Percentiles rank a stretch among this genome's conserved stretches.
Conservation (phyloP, 2,329 filamentous ascomycete species). For the Cladosporium colombiae region DNA sequence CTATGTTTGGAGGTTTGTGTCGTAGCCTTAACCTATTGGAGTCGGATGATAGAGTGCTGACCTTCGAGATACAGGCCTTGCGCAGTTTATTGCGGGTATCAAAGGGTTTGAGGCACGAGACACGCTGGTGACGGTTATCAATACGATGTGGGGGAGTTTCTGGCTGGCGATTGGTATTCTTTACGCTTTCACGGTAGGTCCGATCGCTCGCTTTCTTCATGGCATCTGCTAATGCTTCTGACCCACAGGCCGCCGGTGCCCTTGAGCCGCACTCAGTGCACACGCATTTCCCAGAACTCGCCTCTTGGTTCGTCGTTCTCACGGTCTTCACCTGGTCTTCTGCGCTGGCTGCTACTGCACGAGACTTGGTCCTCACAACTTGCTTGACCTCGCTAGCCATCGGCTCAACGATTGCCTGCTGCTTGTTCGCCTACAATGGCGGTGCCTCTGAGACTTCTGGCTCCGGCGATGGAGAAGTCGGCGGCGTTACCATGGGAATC, state of each 20-base stretch:
- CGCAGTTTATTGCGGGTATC: constrained; percentile 35
- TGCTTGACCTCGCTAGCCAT: constrained; percentile 26
- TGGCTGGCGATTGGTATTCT: constrained; percentile 29
- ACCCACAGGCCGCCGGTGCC: constrained; percentile 14
- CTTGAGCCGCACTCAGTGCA: constrained; percentile 22
- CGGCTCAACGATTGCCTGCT: constrained; percentile 28
- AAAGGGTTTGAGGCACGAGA: constrained; percentile 29
- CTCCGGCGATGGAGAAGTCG: constrained; percentile 24
- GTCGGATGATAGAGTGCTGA: neutral
- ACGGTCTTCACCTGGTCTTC: constrained; percentile 27
- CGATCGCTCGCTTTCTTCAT: neutral
- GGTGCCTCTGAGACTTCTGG: constrained; percentile 21
- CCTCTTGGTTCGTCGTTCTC: constrained; percentile 28
- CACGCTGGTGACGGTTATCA: constrained; percentile 29
- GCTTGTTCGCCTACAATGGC: constrained; percentile 26
- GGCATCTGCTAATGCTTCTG: neutral
- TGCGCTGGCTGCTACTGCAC: constrained; percentile 24
- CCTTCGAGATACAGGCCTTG: constrained; percentile 22
- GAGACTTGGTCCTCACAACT: constrained; percentile 25
- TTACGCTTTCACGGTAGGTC: constrained; percentile 21
- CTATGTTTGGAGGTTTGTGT: constrained; percentile 26
- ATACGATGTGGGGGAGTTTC: constrained; percentile 30
- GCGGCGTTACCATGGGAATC: constrained; percentile 25
- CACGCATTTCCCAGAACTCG: constrained; percentile 29
- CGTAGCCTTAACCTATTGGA: neutral